phyloP scores from a whole-genome alignment of 805 yeast species.

The Zygotorulaspora danielsina region DNA sequence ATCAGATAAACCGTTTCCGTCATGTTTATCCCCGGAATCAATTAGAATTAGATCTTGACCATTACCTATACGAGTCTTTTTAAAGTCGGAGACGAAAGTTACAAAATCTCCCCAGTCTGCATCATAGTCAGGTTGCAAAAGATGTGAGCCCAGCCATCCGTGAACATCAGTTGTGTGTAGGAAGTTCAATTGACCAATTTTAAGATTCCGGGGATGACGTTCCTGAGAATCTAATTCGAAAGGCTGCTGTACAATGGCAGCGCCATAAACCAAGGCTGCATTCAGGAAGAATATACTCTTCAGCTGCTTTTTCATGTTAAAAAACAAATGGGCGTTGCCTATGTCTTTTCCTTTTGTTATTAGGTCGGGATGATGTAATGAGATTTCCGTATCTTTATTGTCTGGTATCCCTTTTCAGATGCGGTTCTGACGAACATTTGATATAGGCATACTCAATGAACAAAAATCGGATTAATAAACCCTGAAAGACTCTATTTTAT shows the following conservation, averaged over 20 bases:
- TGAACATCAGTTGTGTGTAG: slow-evolving; percentile 96
- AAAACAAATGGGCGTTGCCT: not conserved
- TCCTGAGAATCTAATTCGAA: slow-evolving; percentile 3
- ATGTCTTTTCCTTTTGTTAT: not conserved
- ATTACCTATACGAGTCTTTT: slow-evolving; percentile 24
- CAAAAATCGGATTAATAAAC: no score
- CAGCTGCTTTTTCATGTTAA: not conserved
- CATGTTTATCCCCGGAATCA: slow-evolving; percentile 92
- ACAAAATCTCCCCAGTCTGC: slow-evolving; percentile 93
- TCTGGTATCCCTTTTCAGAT: slow-evolving; percentile 1
- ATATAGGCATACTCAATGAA: no score
- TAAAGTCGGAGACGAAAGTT: slow-evolving; percentile 57
- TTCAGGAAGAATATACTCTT: not conserved
- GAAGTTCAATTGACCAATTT: slow-evolving; percentile 73
- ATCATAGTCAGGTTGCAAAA: slow-evolving; percentile 67
- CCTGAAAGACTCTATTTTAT: no score
- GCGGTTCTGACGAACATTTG: no score
- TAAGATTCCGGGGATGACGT: slow-evolving; percentile 42
- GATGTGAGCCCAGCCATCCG: slow-evolving; percentile 93
- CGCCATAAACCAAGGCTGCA: slow-evolving; percentile 1
- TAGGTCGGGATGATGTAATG: not conserved
- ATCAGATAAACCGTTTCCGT: slow-evolving; percentile 89
- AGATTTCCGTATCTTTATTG: no score
- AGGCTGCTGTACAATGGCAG: slow-evolving; percentile 10
- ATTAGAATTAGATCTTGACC: slow-evolving; percentile 65